Evolutionary conservation across 371 early-diverging fungal species (phyloP), one percentile per base, ranked within the genome.

Genomic region (Umbelopsis sp.): DNA sequence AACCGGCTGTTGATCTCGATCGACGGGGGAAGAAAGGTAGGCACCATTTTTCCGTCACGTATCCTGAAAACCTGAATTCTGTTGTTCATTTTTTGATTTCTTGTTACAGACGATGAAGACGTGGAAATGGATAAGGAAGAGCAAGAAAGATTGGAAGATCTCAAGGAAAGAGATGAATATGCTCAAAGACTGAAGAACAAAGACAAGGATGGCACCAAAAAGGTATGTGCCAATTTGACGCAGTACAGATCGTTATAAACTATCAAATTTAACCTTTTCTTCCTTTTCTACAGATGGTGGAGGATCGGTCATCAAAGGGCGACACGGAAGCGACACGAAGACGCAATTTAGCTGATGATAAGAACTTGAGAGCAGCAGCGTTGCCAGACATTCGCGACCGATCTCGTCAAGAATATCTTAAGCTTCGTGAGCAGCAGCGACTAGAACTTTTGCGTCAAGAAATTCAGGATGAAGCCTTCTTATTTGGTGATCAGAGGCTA

Each of bases 331-430:
- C 92, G 11, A 70, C 79, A 35, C 81, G 82, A 65, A 86, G 97
- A 18, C 84, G 93, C 22, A 87, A 88, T 65, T 76, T 98, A 18
- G 96, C 95, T 4, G 91, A 94, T 65, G 94, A 97, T 73, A 87
- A 80, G 20, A 90, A 92, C 37, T 89, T 91, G 1, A 77, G 89
- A 44, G 77, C 71, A 50, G 76, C 71, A 24, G 86, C 88, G 10
- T 73, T 97, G 16, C 90, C 92, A 0, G 86, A 87, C 44, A 75
- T 97, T 14, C 92, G 98, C 67, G 91, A 90, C 22, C 77, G 91
- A 10, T 92, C 98, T 1, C 92, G 98, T 41, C 94, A 96, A 72
- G 89, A 94, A 72, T 99, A 99, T 69, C 80, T 99, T 22, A 88
- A 89, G 66, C 87, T 91, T 74, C 92, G 99, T 57, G 96, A 96